Evolutionary conservation across 805 yeast genomes (phyloP), one percentile per base, ranked within the genome.

Genomic region (Saccharomycopsis selenospora): DNA sequence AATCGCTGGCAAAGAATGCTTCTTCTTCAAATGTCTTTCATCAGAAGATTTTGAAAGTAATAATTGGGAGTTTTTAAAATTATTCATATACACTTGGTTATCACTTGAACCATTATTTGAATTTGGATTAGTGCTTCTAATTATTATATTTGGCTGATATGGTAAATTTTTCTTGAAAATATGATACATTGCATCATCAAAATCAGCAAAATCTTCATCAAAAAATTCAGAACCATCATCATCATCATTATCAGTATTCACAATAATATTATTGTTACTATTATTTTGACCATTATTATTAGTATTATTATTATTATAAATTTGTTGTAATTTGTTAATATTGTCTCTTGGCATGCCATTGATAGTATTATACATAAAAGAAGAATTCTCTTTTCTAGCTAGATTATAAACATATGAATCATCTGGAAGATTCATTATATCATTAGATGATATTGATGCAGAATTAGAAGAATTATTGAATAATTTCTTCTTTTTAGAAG

Each of bases 121-220:
- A 11, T 27, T 27, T n/a, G 13, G 18, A 4, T 11, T 11, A 14
- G 43, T n/a, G 24, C 24, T 41, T 23, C 18, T 7, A 4, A 23
- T 41, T 24, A 23, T 14, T 24, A 23, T 23, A 13, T 41, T 22
- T 11, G 22, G 28, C 18, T 13, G 43, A 28, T 25, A 41, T n/a
- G 27, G 43, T 7, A 41, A 17, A 17, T n/a, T 41, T 41, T 41
- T 22, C 28, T 41, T 25, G 28, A 22, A 41, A 25, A 25, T 41
- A 7, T 41, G 18, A 10, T 26, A 23, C 18, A n/a, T 22, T 14
- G 4, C 43, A 11, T 52, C 46, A 4, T 49, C 53, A 22, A 52
- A 40, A 26, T 49, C 47, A 18, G 46, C 51, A 43, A 52, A 52
- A 41, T 50, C 55, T 20, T 46, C 43, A 18, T 41, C 53, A 24